Percentiles rank a stretch among this genome's conserved stretches.
Evolutionary conservation across 75 land plant species (phyloP).

Genomic region (Picea glauca): DNA sequence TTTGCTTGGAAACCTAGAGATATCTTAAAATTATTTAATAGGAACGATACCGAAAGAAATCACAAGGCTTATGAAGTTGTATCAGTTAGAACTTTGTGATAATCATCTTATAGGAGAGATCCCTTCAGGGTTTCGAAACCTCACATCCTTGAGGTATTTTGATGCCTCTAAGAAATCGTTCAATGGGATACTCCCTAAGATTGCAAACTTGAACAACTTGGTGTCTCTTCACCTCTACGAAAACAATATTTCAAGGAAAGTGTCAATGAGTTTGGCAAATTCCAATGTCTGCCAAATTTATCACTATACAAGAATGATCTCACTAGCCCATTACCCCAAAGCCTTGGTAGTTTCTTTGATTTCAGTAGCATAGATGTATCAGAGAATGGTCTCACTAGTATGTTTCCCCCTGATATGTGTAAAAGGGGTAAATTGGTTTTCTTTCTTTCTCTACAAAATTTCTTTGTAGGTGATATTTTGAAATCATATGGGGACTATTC

Average conservation of each 20-base stretch:
- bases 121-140: too few species aligned
- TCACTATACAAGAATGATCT: constrained; percentile 18
- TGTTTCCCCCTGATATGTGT: too few species aligned
- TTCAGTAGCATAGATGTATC: too few species aligned
- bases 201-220: constrained; percentile 23
- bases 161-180: constrained; percentile 24
- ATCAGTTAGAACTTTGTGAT: too few species aligned
- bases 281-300: constrained; percentile 12
- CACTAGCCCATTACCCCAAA: too few species aligned
- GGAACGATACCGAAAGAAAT: neutral
- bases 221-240: neutral
- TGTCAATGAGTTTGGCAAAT: constrained; percentile 26
- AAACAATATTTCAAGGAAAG: constrained; percentile 45
- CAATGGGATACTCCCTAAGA: constrained; percentile 43
- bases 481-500: constrained; percentile 23
- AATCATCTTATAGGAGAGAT: too few species aligned
- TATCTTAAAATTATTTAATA: too few species aligned
- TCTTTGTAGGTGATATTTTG: constrained; percentile 33
- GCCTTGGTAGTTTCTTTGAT: too few species aligned
- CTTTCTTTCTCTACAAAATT: constrained; percentile 33
- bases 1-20: constrained; percentile 8
- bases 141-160: too few species aligned
- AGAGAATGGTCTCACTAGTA: too few species aligned
- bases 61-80: too few species aligned
- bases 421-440: constrained; percentile 17